These are phyloP conservation scores for Aspergillus sp. DNA, from an alignment of 2,329 filamentous ascomycete genomes.

Conservation along the genomic window DNA sequence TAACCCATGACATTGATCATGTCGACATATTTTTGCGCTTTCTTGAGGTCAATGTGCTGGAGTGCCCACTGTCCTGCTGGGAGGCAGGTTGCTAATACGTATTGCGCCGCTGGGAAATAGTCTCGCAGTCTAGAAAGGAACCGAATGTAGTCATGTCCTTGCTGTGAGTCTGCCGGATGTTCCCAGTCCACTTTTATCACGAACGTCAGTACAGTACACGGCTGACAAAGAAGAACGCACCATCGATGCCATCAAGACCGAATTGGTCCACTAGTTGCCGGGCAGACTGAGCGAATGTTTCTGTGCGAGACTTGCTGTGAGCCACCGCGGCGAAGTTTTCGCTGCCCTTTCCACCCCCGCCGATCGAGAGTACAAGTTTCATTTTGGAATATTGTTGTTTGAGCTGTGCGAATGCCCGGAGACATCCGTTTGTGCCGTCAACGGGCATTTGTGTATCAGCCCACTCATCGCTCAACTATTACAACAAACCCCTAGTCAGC, in stretches of 20 bases:
- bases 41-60: conserved; percentile 66
- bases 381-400: conserved; percentile 70
- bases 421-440: conserved; percentile 68
- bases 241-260: conserved; percentile 73
- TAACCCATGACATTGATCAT: conserved; percentile 78
- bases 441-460: conserved; percentile 72
- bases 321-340: conserved; percentile 69
- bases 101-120: conserved; percentile 67
- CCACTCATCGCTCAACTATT: conserved; percentile 74
- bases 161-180: conserved; percentile 64
- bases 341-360: conserved; percentile 64
- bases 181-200: conserved; percentile 72
- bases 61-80: conserved; percentile 67
- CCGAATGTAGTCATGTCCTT: conserved; percentile 69
- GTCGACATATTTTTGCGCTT: conserved; percentile 67
- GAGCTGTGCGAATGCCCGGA: conserved; percentile 71
- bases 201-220: neutral
- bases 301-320: conserved; percentile 57
- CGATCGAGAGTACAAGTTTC: conserved; percentile 75
- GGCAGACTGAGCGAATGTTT: conserved; percentile 70
- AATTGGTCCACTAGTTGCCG: conserved; percentile 68
- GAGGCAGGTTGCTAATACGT: conserved; percentile 70
- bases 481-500: conserved; percentile 3
- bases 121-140: conserved; percentile 67
- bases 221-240: conserved; percentile 43